Evolutionary conservation across 192 early-diverging fungal species (phyloP), one percentile per base, ranked within the genome.

Genomic region (Backusella mclennaniae): DNA sequence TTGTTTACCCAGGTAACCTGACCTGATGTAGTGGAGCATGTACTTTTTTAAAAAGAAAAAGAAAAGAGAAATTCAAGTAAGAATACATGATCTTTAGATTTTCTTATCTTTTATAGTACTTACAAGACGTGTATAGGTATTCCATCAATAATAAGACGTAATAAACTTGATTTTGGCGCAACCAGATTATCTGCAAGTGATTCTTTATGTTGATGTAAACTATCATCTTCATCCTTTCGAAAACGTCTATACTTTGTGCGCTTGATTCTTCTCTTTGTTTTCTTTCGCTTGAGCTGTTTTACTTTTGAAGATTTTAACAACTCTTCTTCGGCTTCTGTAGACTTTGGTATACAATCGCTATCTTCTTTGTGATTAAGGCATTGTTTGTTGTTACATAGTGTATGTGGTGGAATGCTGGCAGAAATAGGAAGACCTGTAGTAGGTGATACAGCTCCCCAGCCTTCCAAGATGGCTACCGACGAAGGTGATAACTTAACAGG

Each of bases 81-180:
- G n/a, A 36, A 21, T 69, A 11, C 35, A 49, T 49, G 5, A 6
- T 19, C 17, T 49, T n/a, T 49, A 6, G 15, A 15, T 49, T 49
- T 49, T 49, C 46, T 49, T 1, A 21, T 49, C 6, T 21, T 44
- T 14, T 23, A 41, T 17, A 66, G 35, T 15, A 81, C 87, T 84
- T 85, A 89, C 88, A 87, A 87, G 5, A 87, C 86, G 74, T 85
- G 85, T 26, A 85, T 86, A 21, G 88, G 77, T 67, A 87, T 89
- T 6, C 84, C 84, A 78, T 89, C 88, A 29, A 89, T 79, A 46
- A 89, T 84, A 7, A 87, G 42, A 11, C 88, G 82, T 56, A 87
- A 59, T 19, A 89, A 74, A 19, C 83, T 77, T 15, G 85, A 83
- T 31, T 83, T 85, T 15, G 85, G 87, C 17, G 78, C 67, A 15